Conservation (phyloP, 129 eudicot genomes). For the Artemisia annua region DNA sequence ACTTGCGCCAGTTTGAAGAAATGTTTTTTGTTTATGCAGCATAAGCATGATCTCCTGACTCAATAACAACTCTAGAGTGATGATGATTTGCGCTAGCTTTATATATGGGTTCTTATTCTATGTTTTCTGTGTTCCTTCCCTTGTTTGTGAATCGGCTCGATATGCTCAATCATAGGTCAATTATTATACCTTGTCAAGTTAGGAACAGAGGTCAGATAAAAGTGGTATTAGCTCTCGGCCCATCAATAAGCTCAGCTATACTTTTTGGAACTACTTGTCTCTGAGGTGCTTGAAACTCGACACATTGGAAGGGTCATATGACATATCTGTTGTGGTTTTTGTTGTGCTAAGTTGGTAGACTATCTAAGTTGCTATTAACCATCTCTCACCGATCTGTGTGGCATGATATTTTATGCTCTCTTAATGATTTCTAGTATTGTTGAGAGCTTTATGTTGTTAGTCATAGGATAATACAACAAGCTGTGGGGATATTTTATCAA, state of each 20-base stretch:
- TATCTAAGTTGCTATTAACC: neutral
- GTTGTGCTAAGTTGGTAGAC: constrained; percentile 10
- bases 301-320: constrained; percentile 18
- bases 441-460: constrained; percentile 11
- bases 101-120: neutral
- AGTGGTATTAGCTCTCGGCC: neutral
- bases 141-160: constrained; percentile 8
- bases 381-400: neutral
- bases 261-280: constrained; percentile 3
- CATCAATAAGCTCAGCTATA: neutral
- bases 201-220: neutral
- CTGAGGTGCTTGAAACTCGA: constrained; percentile 6
- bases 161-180: neutral
- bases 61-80: neutral
- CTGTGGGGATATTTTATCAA: neutral
- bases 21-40: too few relatives aligned
- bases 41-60: constrained; percentile 5
- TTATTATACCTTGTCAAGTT: constrained; percentile 1
- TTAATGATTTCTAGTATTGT: constrained; percentile 1
- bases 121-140: neutral
- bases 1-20: too few relatives aligned
- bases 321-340: neutral
- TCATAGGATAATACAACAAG: neutral
- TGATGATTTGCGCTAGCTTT: neutral
- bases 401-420: neutral